Evolutionary conservation across 1,139 yeast genomes (phyloP).

Genomic region (Yamadazyma dendronema): DNA sequence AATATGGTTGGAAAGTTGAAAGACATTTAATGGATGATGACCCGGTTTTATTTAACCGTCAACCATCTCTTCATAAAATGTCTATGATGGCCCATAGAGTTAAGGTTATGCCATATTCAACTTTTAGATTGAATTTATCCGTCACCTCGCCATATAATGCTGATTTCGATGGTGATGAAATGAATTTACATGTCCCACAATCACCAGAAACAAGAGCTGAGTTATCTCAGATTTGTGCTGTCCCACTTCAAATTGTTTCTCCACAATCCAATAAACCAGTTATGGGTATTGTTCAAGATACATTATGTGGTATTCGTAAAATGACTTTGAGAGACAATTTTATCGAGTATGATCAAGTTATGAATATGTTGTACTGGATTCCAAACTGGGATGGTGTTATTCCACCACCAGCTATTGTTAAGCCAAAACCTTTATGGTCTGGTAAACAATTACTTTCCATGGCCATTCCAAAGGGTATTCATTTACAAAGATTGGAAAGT

Average conservation of each 20-base stretch:
- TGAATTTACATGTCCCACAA: constrained; percentile 99
- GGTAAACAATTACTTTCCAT: constrained; percentile 93
- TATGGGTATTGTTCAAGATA: constrained; percentile 99
- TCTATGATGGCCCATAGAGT: constrained; percentile 99
- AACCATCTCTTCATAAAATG: constrained; percentile 98
- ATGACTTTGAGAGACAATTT: constrained; percentile 89
- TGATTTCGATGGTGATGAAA: constrained; percentile 99
- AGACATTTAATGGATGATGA: constrained; percentile 97
- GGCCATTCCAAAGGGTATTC: constrained; percentile 95
- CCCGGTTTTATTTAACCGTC: constrained; percentile 97
- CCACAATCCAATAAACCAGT: constrained; percentile 99
- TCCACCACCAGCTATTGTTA: constrained; percentile 93
- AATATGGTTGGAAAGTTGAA: constrained; percentile 99
- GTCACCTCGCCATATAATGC: constrained; percentile 99
- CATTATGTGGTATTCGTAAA: constrained; percentile 94
- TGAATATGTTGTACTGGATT: constrained; percentile 96
- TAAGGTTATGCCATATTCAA: constrained; percentile 97
- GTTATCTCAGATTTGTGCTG: constrained; percentile 91
- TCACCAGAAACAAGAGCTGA: constrained; percentile 98
- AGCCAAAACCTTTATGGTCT: constrained; percentile 96
- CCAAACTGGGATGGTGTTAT: constrained; percentile 99
- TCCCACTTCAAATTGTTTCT: constrained; percentile 94
- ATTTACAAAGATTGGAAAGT: constrained; percentile 86
- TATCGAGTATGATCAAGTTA: constrained; percentile 88
- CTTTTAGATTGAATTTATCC: constrained; percentile 92